A percentile compares a stretch with the other conserved stretches of the same genome.
Conservation (phyloP, 1,139 yeast genomes). For the Zygoascus meyerae region DNA sequence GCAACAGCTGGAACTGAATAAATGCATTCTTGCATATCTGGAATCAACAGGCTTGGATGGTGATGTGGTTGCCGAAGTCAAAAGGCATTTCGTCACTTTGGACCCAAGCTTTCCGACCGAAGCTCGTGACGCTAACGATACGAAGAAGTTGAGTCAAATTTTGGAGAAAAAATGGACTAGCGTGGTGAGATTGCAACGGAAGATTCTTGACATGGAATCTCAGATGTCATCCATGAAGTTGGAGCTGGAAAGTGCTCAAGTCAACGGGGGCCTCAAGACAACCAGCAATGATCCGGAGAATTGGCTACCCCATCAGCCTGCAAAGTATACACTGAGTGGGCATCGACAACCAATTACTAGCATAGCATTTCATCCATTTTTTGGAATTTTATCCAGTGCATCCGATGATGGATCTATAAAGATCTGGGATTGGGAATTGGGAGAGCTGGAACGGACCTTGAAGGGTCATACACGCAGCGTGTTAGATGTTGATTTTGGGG, state of each 20-base stretch:
- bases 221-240: slow-evolving; percentile 41
- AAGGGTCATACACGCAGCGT: slow-evolving; percentile 76
- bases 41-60: slow-evolving; percentile 2
- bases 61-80: background rate
- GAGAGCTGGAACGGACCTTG: slow-evolving; percentile 62
- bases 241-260: slow-evolving; percentile 35
- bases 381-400: slow-evolving; percentile 62
- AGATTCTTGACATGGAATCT: slow-evolving; percentile 51
- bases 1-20: slow-evolving; percentile 18
- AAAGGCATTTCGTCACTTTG: slow-evolving; percentile 3
- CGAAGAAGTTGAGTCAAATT: slow-evolving; percentile 24
- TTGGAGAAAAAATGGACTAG: slow-evolving; percentile 88
- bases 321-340: slow-evolving; percentile 44
- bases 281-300: slow-evolving; percentile 35
- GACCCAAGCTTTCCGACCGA: slow-evolving; percentile 7
- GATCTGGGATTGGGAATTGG: slow-evolving; percentile 68
- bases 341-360: slow-evolving; percentile 59
- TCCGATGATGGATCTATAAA: slow-evolving; percentile 69
- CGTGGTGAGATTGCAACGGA: slow-evolving; percentile 70
- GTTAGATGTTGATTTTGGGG: slow-evolving; percentile 50
- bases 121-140: background rate
- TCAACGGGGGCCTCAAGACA: slow-evolving; percentile 12
- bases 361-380: slow-evolving; percentile 64
- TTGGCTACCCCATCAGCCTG: slow-evolving; percentile 67
- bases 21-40: slow-evolving; percentile 9